A percentile compares a stretch with the other conserved stretches of the same genome.
These are phyloP conservation scores for Ajuga chamaepitys DNA, from an alignment of 257 asterid species.

Conservation along the genomic window DNA sequence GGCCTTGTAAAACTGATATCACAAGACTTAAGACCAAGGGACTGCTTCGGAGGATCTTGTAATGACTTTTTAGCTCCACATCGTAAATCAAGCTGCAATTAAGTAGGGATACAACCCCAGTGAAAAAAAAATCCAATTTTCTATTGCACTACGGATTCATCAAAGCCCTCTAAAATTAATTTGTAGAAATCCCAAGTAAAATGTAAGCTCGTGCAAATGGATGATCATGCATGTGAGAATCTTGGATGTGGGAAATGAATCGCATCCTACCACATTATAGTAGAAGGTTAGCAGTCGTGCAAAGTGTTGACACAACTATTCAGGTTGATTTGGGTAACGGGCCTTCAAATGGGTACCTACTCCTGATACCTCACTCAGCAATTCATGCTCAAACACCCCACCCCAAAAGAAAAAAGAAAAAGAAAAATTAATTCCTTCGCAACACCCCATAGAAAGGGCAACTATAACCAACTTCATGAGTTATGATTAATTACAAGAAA, in stretches of 20 bases:
- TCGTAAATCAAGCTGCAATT: slow-evolving; percentile 87
- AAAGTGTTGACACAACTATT: background rate
- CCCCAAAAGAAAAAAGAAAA: background rate
- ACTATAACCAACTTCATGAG: background rate
- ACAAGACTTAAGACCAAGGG: slow-evolving; percentile 80
- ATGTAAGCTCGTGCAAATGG: background rate
- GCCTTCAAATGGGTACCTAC: background rate
- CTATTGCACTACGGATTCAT: background rate
- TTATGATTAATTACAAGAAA: background rate
- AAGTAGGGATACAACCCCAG: background rate
- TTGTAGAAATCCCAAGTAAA: background rate
- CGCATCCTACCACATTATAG: background rate
- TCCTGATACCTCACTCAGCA: background rate
- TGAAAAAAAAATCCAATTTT: background rate
- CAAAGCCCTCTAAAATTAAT: background rate
- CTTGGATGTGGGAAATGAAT: background rate
- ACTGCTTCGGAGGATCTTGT: slow-evolving; percentile 78
- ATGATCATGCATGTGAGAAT: background rate
- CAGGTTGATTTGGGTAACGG: background rate
- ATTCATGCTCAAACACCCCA: background rate
- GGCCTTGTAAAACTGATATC: slow-evolving; percentile 90
- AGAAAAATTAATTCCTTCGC: too few relatives aligned
- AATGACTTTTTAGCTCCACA: slow-evolving; percentile 80
- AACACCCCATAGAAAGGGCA: background rate
- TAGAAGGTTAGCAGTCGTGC: background rate